A percentile compares a stretch with the other conserved stretches of the same genome.
Conservation (phyloP, 1,284 basidiomycete genomes). For the Agroathelia rolfsii region DNA sequence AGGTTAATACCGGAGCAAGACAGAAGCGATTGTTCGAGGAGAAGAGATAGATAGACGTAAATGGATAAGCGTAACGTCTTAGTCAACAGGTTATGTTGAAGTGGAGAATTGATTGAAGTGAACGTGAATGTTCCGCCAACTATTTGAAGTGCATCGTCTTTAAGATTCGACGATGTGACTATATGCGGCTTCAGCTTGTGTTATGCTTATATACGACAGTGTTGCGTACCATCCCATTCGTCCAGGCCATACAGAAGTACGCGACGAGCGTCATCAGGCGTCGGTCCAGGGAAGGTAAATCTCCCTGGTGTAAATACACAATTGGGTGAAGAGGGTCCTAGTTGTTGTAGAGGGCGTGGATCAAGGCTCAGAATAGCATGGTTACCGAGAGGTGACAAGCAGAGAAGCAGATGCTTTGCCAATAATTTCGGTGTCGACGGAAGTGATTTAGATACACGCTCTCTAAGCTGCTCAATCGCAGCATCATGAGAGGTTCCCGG, state of each 20-base stretch:
- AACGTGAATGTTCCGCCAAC: conserved; percentile 55
- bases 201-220: conserved; percentile 1
- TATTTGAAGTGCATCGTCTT: conserved; percentile 23
- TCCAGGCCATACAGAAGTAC: conserved; percentile 39
- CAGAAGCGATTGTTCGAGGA: conserved; percentile 55
- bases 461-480: conserved; percentile 20
- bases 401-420: conserved; percentile 39
- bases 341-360: no score
- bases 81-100: conserved; percentile 33
- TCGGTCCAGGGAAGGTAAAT: conserved; percentile 31
- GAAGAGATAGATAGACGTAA: conserved; percentile 47
- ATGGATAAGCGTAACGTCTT: conserved; percentile 42
- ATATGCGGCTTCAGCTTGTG: not conserved
- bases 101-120: conserved; percentile 30
- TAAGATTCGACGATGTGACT: conserved; percentile 9
- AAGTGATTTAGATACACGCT: conserved; percentile 17
- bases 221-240: conserved; percentile 37
- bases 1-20: conserved; percentile 38
- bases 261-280: conserved; percentile 17
- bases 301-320: conserved; percentile 35
- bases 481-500: conserved; percentile 4
- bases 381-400: conserved; percentile 29
- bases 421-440: conserved; percentile 21
- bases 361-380: conserved; percentile 26
- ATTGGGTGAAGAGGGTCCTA: conserved; percentile 29